phyloP scores from a whole-genome alignment of 2,329 filamentous ascomycete genomes.

The Nectriaceae sp. region DNA sequence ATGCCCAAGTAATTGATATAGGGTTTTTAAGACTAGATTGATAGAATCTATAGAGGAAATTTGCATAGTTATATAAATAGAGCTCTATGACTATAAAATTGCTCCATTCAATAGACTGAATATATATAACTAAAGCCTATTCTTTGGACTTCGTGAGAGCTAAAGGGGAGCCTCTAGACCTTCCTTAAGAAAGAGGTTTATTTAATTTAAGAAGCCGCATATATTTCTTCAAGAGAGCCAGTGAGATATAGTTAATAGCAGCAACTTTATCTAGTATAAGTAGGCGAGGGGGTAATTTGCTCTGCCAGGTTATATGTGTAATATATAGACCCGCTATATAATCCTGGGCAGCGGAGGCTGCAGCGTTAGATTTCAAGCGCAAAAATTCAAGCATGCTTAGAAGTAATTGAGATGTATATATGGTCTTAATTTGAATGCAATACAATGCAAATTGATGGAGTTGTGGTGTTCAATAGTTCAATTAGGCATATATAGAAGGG shows the following conservation, averaged over 20 bases:
- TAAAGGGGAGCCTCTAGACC: not conserved
- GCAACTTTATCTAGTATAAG: not conserved
- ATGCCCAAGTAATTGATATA: not conserved
- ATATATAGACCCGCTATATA: not conserved
- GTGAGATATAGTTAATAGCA: not conserved
- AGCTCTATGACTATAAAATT: not conserved
- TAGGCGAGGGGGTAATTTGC: not conserved
- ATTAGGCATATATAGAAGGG: not conserved
- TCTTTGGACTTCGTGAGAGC: not conserved
- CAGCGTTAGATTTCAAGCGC: not conserved
- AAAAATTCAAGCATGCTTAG: not conserved
- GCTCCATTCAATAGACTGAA: not conserved
- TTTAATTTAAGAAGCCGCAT: not conserved
- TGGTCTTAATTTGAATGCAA: not conserved
- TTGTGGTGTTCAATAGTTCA: not conserved
- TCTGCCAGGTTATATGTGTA: not conserved
- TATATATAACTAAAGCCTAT: not conserved
- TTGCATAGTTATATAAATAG: not conserved
- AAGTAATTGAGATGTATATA: not conserved
- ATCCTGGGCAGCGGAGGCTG: not conserved
- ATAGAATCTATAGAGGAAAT: not conserved
- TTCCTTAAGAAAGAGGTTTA: not conserved
- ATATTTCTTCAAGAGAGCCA: slow-evolving; percentile 1
- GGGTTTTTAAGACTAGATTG: not conserved
- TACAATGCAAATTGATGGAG: not conserved